These are phyloP conservation scores for Bryoerythrophyllum caledonicum DNA, from an alignment of 225 moss, liverwort and hornwort species.

Conservation along the genomic window DNA sequence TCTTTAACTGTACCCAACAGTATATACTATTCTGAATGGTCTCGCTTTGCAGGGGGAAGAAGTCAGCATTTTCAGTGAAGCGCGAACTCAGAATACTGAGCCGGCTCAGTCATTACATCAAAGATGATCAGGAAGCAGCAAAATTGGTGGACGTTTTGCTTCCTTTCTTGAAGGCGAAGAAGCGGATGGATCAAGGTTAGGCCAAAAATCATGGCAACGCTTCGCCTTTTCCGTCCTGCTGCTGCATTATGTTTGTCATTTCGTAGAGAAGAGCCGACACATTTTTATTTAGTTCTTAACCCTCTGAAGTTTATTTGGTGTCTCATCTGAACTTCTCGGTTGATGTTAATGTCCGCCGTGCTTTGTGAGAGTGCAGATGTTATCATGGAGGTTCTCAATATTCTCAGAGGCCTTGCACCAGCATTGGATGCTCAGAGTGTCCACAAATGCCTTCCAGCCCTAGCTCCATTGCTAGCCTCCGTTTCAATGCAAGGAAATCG, in stretches of 20 bases:
- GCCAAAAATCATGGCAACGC: neutral
- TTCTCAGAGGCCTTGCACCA: conserved; percentile 72
- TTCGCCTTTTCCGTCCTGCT: conserved; percentile 14
- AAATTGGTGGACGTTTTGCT: conserved; percentile 82
- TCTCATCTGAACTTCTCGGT: conserved; percentile 6
- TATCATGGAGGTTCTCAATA: conserved; percentile 75
- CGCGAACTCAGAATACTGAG: conserved; percentile 86
- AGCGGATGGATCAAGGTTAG: conserved; percentile 67
- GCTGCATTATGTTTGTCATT: conserved; percentile 14
- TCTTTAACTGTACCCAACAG: neutral
- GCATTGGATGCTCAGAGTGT: conserved; percentile 50
- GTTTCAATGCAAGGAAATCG: conserved; percentile 53
- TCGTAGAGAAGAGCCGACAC: neutral
- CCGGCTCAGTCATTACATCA: conserved; percentile 72
- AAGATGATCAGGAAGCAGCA: conserved; percentile 55
- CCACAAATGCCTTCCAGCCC: conserved; percentile 67
- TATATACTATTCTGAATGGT: conserved; percentile 11
- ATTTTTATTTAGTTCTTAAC: neutral
- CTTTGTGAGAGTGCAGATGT: conserved; percentile 52
- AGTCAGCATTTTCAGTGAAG: conserved; percentile 56
- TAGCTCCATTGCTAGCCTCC: conserved; percentile 71
- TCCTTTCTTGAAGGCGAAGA: conserved; percentile 79
- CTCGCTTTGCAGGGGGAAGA: conserved; percentile 54
- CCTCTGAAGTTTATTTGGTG: neutral
- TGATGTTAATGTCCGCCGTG: conserved; percentile 1